Evolutionary conservation across 129 eudicot genomes (phyloP), one percentile per base, ranked within the genome.

Genomic region (Oenanthe sinensis): DNA sequence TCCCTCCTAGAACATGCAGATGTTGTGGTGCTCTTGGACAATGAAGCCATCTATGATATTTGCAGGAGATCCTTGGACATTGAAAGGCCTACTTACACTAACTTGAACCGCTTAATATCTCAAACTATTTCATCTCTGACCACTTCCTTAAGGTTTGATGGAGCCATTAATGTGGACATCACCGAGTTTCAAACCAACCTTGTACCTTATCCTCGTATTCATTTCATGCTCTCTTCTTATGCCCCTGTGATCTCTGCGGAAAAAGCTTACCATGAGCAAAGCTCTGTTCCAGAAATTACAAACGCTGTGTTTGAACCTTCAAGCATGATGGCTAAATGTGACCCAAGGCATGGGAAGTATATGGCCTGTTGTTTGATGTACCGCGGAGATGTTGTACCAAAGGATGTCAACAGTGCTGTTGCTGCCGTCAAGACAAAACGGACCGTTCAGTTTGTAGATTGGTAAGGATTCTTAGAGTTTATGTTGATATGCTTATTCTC

Each of bases 301-400:
- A 89, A 87, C 60, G 80, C 97, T 0, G 97, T 89, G 33, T 91
- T 91, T 80, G 97, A 91, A 83, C 95, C 97, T 15, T 83, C 92
- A 20, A 89, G 85, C 58, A 91, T 91, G 97, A 90, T 91, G 97
- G 97, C 94, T 65, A 91, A 91, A 78, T 91, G 97, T 77, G 97
- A 91, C 65, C 97, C 97, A 1, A 85, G 97, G 81, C 97, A 91
- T 79, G 97, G 93, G 2, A 91, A 91, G 85, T 91, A 91, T 77
- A 90, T 91, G 97, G 97, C 97, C 0, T 89, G 95, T 10, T 91
- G 95, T 77, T 86, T 91, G 74, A 91, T 91, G 97, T 91, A 86
- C 67, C 92, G 97, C 20, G 97, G 97, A 52, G 97, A 91, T 87
- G 97, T 90, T 6, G 88, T 91, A 28, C 97, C 97, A 15, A 91